These are phyloP conservation scores for Populus deltoides DNA, from an alignment of 345 rosid species.

Conservation along the genomic window DNA sequence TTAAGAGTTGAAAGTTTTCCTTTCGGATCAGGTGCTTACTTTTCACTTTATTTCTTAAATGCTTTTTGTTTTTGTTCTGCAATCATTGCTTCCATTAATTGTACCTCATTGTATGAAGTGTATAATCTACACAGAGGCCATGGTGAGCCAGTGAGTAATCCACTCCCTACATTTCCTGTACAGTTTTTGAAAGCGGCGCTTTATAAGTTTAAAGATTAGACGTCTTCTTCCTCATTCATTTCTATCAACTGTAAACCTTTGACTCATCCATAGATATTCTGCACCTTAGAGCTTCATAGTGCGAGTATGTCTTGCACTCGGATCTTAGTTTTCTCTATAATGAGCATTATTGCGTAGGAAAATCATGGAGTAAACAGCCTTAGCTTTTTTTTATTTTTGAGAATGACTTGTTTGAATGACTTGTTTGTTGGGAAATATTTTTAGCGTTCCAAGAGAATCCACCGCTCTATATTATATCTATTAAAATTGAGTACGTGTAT, in stretches of 20 bases:
- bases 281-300: background rate
- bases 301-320: background rate
- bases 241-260: background rate
- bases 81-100: constrained; percentile 21
- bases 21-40: constrained; percentile 3
- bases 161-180: constrained; percentile 22
- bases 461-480: too few species aligned
- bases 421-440: too few species aligned
- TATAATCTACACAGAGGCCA: constrained; percentile 11
- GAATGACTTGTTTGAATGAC: too few species aligned
- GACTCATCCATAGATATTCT: background rate
- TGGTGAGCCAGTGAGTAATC: constrained; percentile 17
- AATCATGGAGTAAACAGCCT: too few species aligned
- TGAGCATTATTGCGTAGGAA: too few species aligned
- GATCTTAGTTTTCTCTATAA: background rate
- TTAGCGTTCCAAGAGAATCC: too few species aligned
- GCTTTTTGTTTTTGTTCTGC: background rate
- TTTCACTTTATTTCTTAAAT: constrained; percentile 6
- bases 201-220: background rate
- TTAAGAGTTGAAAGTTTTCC: background rate
- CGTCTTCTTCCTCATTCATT: background rate
- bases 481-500: too few species aligned
- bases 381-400: too few species aligned
- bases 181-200: constrained; percentile 1
- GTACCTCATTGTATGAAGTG: constrained; percentile 19